Base-by-base conservation (phyloP, 371 early-diverging fungal species). In the Coemansia sp. region DNA sequence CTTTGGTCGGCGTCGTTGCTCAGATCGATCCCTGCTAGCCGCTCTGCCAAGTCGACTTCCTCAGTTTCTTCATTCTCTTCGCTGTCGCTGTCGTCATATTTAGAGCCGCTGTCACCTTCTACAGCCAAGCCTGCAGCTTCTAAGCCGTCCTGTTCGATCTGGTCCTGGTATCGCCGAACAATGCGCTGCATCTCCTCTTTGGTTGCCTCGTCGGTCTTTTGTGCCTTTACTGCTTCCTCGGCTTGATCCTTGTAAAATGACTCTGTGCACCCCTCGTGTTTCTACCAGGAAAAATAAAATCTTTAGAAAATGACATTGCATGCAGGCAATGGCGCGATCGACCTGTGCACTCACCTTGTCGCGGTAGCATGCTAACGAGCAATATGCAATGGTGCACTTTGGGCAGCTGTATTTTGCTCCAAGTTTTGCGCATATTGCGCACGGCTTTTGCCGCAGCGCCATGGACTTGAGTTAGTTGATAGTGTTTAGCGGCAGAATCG, bases 361-460 rank as follows among this genome's bases (percentile, higher is more conserved):
- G 26, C 73, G 64, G 41, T 73, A 73, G 40, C 73, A 73, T n/a
- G 32, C 58, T 16, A 73, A 62, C 31, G 73, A 70, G 61, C 73
- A 73, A 20, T 73, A 73, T 9, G 61, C 14, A 9, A 64, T 63
- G 5, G 30, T 26, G 55, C 73, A 73, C 43, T 69, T 73, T n/a
- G 73, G 73, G 16, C 73, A 73, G 57, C 57, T 65, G 42, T 73
- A 73, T 50, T 73, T 73, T 56, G 73, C 73, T 11, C 55, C 39
- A 1, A 65, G 70, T 39, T 73, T 73, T 9, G 34, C 55, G 50
- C 73, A 73, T 32, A 60, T 70, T 20, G 11, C 30, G 31, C 59
- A 59, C 7, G 38, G 32, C 13, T 59, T 59, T 47, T 38, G 59
- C 20, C 14, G 38, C 40, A 49, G 31, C 34, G 59, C 47, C 59